A percentile compares a stretch with the other conserved stretches of the same genome.
Evolutionary conservation across 345 rosid genomes (phyloP).

Genomic region (Mallotus nudiflorus): DNA sequence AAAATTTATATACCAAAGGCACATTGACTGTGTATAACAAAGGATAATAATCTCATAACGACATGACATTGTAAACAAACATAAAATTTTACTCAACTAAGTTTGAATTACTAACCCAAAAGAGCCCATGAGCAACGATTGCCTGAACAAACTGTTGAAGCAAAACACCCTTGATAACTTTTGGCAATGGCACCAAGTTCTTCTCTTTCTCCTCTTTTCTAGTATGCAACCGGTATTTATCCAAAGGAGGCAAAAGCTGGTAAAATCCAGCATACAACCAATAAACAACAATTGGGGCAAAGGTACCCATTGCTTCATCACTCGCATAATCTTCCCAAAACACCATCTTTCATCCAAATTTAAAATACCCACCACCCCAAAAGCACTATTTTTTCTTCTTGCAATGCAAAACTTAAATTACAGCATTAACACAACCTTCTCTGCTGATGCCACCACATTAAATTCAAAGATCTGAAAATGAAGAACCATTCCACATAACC

Average conservation of each 20-base stretch:
- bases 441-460: slow-evolving; percentile 15
- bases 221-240: slow-evolving; percentile 57
- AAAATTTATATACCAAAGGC: background rate
- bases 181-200: slow-evolving; percentile 50
- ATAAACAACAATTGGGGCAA: slow-evolving; percentile 67
- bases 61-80: background rate
- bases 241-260: slow-evolving; percentile 58
- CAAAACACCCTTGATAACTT: slow-evolving; percentile 61
- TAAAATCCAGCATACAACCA: slow-evolving; percentile 73
- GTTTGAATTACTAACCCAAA: slow-evolving; percentile 42
- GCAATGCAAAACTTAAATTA: background rate
- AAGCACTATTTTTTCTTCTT: background rate
- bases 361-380: background rate
- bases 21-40: background rate
- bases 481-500: slow-evolving; percentile 13
- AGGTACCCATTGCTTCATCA: slow-evolving; percentile 73
- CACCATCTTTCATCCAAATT: slow-evolving; percentile 43
- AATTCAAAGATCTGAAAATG: slow-evolving; percentile 5
- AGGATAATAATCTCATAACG: slow-evolving; percentile 9
- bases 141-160: slow-evolving; percentile 75
- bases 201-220: slow-evolving; percentile 62
- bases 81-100: background rate
- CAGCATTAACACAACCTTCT: slow-evolving; percentile 6
- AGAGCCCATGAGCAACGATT: slow-evolving; percentile 58
- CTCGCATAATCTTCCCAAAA: slow-evolving; percentile 72